Conservation (phyloP, 192 early-diverging fungal species). For the Phycomyces nitens region DNA sequence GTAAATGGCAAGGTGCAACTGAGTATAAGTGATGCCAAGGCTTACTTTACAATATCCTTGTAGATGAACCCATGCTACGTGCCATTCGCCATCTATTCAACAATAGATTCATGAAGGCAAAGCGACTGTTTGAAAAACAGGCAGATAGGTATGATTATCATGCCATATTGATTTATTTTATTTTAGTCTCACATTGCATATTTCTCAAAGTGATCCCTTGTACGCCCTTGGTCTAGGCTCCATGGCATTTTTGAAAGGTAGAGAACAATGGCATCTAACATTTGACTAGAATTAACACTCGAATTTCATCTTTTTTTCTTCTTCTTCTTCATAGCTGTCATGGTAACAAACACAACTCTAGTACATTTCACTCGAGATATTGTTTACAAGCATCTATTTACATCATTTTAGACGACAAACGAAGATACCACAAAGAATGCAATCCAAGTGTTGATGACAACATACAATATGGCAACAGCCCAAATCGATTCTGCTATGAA, state of each 20-base stretch:
- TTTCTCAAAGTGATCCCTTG: conserved; percentile 40
- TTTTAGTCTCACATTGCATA: too few species aligned
- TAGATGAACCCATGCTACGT: conserved; percentile 23
- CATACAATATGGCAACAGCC: conserved; percentile 18
- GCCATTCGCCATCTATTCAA: conserved; percentile 46
- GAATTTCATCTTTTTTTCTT: too few species aligned
- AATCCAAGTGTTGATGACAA: conserved; percentile 20
- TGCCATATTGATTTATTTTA: conserved; percentile 6
- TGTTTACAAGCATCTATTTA: background rate
- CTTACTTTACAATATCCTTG: background rate
- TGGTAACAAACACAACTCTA: background rate
- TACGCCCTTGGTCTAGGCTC: conserved; percentile 48
- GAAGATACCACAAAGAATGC: conserved; percentile 18
- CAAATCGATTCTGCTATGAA: conserved; percentile 16
- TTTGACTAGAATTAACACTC: conserved; percentile 44
- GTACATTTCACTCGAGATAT: background rate
- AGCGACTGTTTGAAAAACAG: conserved; percentile 44
- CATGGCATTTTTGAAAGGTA: conserved; percentile 28
- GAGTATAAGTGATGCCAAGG: background rate
- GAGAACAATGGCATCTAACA: conserved; percentile 49
- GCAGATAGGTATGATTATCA: conserved; percentile 35
- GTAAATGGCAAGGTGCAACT: background rate
- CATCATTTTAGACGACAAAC: conserved; percentile 11
- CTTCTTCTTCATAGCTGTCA: too few species aligned
- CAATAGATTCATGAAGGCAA: conserved; percentile 49